Base-by-base conservation (phyloP, 225 moss, liverwort and hornwort species). In the Climacium dendroides region DNA sequence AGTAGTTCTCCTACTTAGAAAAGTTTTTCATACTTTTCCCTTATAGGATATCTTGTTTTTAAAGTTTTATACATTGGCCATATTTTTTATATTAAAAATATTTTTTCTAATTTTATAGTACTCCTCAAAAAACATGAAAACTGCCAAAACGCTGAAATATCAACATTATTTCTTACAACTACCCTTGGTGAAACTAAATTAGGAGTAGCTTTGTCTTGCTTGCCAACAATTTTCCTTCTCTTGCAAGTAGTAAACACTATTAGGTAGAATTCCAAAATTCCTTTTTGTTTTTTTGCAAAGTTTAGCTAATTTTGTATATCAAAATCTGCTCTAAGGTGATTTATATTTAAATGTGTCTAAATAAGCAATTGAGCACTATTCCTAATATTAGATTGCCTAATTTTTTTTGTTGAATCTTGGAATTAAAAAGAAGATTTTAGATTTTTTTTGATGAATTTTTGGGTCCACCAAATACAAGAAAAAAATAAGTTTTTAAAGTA, bases 391-490 rank as follows among this genome's bases (percentile, higher is more conserved):
- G 10, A 28, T 17, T 11, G 1, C 1, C 0, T 12, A 11, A 11
- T 32, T 74, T 10, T n/a, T n/a, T 45, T 74, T 19, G 12, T 74
- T 48, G 2, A 1, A 48, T 19, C 4, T 47, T 74, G 1, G 12
- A 74, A 73, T 30, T 30, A 6, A 11, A 19, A 48, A 73, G 12
- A 48, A 19, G 12, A 48, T 32, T 11, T 1, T 32, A 19, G 3
- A 47, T 73, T 19, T 3, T 47, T n/a, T 32, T 30, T 7, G 4
- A 32, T 74, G 7, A 4, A 19, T 12, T 48, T 48, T 48, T 18
- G 9, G 71, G 10, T 28, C 3, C 1, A 30, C 1, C 7, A 6
- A 48, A 48, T 19, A 19, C 11, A 1, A 18, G 0, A 4, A 48
- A 19, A 32, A 11, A 11, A 48, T 12, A 11, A 32, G 19, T 11